Conservation (phyloP, 306 rosid species). For the Trifolium pratense region DNA sequence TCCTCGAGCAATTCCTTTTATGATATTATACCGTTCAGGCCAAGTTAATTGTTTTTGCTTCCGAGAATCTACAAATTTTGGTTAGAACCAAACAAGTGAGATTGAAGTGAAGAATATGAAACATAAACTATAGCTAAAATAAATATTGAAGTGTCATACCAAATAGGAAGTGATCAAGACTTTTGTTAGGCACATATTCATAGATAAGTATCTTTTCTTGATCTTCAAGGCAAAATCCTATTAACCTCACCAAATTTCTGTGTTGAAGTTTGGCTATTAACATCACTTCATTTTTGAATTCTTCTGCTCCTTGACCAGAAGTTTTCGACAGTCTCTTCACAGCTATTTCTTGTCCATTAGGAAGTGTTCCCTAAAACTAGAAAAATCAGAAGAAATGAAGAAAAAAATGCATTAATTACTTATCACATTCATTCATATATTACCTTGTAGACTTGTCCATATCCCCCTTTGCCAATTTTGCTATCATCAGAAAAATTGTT, state of each 20-base stretch:
- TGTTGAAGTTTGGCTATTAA: conserved; percentile 78
- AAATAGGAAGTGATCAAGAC: conserved; percentile 63
- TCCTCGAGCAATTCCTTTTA: conserved; percentile 64
- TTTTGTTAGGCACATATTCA: conserved; percentile 70
- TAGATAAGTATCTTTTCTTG: conserved; percentile 66
- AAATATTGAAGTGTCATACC: conserved; percentile 45
- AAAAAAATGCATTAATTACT: neutral
- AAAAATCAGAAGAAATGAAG: conserved; percentile 19
- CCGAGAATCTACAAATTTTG: conserved; percentile 34
- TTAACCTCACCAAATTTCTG: conserved; percentile 66
- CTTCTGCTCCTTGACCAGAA: conserved; percentile 64
- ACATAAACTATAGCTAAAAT: neutral
- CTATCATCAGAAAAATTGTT: conserved; percentile 48
- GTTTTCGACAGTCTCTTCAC: conserved; percentile 64
- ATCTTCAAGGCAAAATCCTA: conserved; percentile 65
- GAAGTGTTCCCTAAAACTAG: conserved; percentile 55
- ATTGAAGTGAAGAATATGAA: neutral
- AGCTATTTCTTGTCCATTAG: conserved; percentile 64
- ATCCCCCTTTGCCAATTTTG: conserved; percentile 69
- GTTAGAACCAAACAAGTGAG: neutral
- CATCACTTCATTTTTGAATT: conserved; percentile 70
- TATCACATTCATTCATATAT: neutral
- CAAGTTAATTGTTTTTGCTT: conserved; percentile 53
- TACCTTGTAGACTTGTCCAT: conserved; percentile 71
- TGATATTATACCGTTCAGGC: conserved; percentile 48